These are phyloP conservation scores for Alternaria arbusti DNA, from an alignment of 2,329 filamentous ascomycete species.

Conservation along the genomic window DNA sequence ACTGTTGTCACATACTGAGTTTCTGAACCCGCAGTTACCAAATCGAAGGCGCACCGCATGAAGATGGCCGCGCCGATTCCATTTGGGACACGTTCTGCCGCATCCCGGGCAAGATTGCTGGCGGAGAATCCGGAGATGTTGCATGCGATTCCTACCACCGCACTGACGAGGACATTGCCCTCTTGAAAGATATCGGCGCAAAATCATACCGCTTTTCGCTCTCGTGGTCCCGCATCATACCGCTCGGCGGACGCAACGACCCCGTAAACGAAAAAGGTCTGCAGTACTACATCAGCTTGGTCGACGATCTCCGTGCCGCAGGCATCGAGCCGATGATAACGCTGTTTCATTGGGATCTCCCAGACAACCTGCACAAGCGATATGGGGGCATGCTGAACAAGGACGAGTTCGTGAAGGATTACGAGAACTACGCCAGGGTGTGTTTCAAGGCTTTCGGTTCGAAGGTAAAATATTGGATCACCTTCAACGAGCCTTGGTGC, in stretches of 20 bases:
- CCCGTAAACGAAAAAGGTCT: conserved; percentile 80
- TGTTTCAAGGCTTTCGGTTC: conserved; percentile 75
- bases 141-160: conserved; percentile 90
- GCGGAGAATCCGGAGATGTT: conserved; percentile 74
- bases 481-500: conserved; percentile 91
- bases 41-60: conserved; percentile 77
- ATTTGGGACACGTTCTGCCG: conserved; percentile 93
- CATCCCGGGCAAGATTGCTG: conserved; percentile 81
- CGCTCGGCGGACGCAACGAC: conserved; percentile 81
- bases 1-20: conserved; percentile 26
- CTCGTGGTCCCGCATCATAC: conserved; percentile 83
- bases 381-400: conserved; percentile 84
- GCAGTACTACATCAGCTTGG: conserved; percentile 78
- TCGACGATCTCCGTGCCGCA: conserved; percentile 76
- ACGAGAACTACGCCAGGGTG: conserved; percentile 76
- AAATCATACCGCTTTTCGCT: conserved; percentile 84
- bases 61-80: conserved; percentile 79
- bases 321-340: conserved; percentile 84
- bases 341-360: conserved; percentile 87
- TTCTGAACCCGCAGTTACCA: conserved; percentile 70
- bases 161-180: conserved; percentile 75
- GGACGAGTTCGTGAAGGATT: conserved; percentile 82
- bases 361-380: conserved; percentile 76
- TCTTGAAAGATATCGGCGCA: conserved; percentile 76
- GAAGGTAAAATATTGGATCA: conserved; percentile 87